phyloP scores from a whole-genome alignment of 2,329 filamentous ascomycete species.

The Colletotrichum sojae region DNA sequence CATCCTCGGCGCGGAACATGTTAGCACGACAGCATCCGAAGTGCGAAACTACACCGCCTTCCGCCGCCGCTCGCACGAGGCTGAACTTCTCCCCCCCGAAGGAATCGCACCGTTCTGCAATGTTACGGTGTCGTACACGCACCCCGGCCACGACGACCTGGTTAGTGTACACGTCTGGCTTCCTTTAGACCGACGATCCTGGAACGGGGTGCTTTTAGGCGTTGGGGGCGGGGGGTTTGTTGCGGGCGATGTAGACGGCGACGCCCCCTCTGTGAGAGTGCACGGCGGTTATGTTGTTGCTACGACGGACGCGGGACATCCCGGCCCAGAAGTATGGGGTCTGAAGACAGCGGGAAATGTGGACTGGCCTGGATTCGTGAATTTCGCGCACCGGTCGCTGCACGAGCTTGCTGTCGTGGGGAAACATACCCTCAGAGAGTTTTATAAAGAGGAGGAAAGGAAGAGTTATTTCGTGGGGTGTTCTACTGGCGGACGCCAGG shows the following conservation, averaged over 20 bases:
- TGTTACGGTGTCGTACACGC: conserved; percentile 46
- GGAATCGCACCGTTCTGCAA: conserved; percentile 43
- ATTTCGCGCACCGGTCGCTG: conserved; percentile 18
- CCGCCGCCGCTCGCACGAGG: neutral
- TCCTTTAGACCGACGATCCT: conserved; percentile 45
- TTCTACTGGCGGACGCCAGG: conserved; percentile 72
- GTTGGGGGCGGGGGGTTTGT: conserved; percentile 49
- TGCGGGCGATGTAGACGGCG: conserved; percentile 41
- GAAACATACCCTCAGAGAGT: conserved; percentile 62
- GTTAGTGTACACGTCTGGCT: conserved; percentile 46
- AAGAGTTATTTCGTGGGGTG: conserved; percentile 70
- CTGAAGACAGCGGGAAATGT: conserved; percentile 31
- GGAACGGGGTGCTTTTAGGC: conserved; percentile 48
- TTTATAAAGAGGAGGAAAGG: conserved; percentile 58
- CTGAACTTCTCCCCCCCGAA: neutral
- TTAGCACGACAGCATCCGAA: too few species aligned
- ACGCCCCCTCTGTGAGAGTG: conserved; percentile 47
- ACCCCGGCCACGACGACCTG: conserved; percentile 43
- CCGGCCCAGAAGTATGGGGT: conserved; percentile 40
- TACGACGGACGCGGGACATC: conserved; percentile 44
- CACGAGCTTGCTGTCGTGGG: conserved; percentile 58
- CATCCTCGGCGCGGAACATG: too few species aligned
- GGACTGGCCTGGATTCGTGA: conserved; percentile 6
- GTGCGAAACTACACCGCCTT: too few species aligned
- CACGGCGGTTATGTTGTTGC: conserved; percentile 49